phyloP scores from a whole-genome alignment of 768 basidiomycete genomes.

The Russula compacta region DNA sequence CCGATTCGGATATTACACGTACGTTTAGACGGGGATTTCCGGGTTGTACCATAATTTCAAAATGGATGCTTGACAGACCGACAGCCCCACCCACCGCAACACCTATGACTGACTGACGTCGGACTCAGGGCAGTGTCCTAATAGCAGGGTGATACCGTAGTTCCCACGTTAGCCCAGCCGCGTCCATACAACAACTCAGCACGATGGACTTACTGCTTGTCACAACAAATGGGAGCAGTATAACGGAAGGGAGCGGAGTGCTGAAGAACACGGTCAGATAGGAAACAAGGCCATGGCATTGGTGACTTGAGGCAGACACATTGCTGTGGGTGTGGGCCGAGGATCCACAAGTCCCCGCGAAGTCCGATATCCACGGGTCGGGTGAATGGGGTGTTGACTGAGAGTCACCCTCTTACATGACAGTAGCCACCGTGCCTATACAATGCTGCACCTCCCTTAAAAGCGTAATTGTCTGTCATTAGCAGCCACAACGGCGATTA shows the following conservation, averaged over 20 bases:
- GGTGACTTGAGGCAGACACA: constrained; percentile 8
- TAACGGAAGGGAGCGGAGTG: background rate
- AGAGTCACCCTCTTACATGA: background rate
- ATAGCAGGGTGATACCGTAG: background rate
- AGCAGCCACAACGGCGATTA: constrained; percentile 2
- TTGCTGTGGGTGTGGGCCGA: background rate
- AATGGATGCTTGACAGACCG: background rate
- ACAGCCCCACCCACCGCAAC: background rate
- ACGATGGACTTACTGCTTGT: background rate
- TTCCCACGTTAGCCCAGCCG: background rate
- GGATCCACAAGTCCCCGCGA: background rate
- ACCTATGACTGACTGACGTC: background rate
- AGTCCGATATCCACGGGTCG: constrained; percentile 6
- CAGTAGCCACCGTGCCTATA: background rate
- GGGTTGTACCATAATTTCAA: background rate
- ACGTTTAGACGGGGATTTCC: background rate
- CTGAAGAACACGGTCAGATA: background rate
- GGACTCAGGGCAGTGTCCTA: background rate
- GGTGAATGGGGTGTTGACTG: background rate
- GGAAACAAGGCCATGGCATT: constrained; percentile 3
- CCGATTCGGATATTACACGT: background rate
- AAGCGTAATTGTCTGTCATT: constrained; percentile 4
- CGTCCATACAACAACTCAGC: background rate
- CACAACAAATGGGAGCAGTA: too few relatives aligned
- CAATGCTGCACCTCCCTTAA: background rate